phyloP scores from a whole-genome alignment of 768 basidiomycete genomes.

The Phallus indusiatus region DNA sequence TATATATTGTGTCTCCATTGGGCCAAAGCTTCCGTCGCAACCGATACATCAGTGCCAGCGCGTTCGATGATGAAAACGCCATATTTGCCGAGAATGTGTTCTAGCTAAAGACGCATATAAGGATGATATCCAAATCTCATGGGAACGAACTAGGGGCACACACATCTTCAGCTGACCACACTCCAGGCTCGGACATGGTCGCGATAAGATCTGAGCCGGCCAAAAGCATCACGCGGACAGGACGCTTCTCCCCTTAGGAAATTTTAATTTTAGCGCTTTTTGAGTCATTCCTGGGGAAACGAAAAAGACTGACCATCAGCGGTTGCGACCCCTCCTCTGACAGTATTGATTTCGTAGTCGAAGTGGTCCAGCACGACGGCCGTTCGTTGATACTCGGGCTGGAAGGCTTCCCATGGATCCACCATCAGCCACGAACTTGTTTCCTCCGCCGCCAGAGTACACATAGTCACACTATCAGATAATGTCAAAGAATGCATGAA shows the following conservation, averaged over 20 bases:
- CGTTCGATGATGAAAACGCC: conserved; percentile 94
- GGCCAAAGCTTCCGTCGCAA: conserved; percentile 65
- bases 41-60: conserved; percentile 85
- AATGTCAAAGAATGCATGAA: conserved; percentile 13
- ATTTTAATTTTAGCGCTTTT: not conserved
- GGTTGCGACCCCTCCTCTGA: conserved; percentile 62
- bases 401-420: conserved; percentile 95
- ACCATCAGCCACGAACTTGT: conserved; percentile 95
- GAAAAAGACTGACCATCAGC: conserved; percentile 39
- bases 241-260: conserved; percentile 48
- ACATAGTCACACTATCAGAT: conserved; percentile 67
- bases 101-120: conserved; percentile 45
- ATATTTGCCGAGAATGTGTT: conserved; percentile 92
- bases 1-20: conserved; percentile 79
- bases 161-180: conserved; percentile 93
- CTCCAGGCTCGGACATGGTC: conserved; percentile 97
- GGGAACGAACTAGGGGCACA: conserved; percentile 24
- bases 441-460: conserved; percentile 80
- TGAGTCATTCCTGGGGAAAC: not conserved
- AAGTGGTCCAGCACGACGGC: conserved; percentile 97
- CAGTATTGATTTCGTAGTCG: conserved; percentile 85
- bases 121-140: not conserved
- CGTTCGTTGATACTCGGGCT: conserved; percentile 82
- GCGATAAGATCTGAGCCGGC: conserved; percentile 98
- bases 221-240: conserved; percentile 83